A percentile compares a stretch with the other conserved stretches of the same genome.
Conservation (phyloP, 2,329 filamentous ascomycete genomes). For the Sclerotinia glacialis region DNA sequence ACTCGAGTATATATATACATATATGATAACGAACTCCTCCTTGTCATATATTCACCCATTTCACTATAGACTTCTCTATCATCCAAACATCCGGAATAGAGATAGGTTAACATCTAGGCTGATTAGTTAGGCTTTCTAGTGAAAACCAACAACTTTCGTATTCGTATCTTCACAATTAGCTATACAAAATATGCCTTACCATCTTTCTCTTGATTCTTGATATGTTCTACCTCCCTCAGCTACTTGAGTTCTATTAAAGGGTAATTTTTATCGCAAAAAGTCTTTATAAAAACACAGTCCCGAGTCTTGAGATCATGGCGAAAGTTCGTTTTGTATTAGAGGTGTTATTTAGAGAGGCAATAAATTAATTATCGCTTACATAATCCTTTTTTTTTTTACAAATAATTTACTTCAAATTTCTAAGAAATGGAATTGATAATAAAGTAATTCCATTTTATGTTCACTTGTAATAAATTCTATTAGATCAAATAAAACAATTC, state of each 20-base stretch:
- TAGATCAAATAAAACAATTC: too few species aligned
- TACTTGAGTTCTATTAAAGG: not conserved
- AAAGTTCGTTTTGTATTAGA: not conserved
- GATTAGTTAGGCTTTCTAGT: conserved; percentile 1
- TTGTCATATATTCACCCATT: not conserved
- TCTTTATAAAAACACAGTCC: not conserved
- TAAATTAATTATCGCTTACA: too few species aligned
- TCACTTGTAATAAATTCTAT: too few species aligned
- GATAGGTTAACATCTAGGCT: not conserved
- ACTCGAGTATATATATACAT: too few species aligned
- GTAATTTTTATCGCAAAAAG: not conserved
- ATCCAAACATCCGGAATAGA: not conserved
- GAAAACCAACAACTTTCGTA: conserved; percentile 11
- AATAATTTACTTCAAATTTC: too few species aligned
- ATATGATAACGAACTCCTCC: too few species aligned
- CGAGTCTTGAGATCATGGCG: not conserved
- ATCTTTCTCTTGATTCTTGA: not conserved
- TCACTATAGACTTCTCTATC: not conserved
- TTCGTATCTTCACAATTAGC: not conserved
- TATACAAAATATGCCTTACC: not conserved
- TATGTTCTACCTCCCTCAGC: not conserved
- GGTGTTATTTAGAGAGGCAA: too few species aligned
- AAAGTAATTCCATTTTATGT: too few species aligned
- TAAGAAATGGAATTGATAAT: too few species aligned
- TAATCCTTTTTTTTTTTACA: too few species aligned